phyloP scores from a whole-genome alignment of 345 rosid species.

The Luvunga scandens region DNA sequence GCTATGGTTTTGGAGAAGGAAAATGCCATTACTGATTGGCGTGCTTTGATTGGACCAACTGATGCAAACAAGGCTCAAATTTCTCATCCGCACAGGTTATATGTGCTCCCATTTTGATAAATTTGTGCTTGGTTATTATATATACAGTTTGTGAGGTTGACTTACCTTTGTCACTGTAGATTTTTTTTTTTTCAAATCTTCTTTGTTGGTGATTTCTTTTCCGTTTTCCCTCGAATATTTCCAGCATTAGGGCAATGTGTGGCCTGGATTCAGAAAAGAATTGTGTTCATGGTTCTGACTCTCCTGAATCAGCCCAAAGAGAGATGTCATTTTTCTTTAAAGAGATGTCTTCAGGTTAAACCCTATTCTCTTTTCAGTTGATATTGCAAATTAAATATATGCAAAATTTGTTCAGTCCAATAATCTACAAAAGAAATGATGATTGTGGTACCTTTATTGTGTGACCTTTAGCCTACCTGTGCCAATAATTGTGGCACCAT shows the following conservation, averaged over 20 bases:
- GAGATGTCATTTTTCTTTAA: constrained; percentile 77
- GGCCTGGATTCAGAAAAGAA: constrained; percentile 64
- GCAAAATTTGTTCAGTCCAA: neutral
- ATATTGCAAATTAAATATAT: neutral
- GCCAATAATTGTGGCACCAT: neutral
- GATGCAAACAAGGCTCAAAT: constrained; percentile 66
- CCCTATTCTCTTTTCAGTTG: constrained; percentile 7
- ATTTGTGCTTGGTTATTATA: constrained; percentile 1
- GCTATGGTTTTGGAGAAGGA: constrained; percentile 75
- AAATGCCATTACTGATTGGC: constrained; percentile 83
- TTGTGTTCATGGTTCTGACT: constrained; percentile 88
- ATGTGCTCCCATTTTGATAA: constrained; percentile 1
- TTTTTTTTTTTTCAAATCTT: neutral
- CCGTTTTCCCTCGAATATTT: constrained; percentile 9
- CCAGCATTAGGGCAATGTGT: constrained; percentile 78
- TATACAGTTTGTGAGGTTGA: neutral
- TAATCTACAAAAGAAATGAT: neutral
- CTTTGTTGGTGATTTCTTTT: neutral
- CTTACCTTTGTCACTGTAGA: neutral
- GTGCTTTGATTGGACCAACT: constrained; percentile 78
- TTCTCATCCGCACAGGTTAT: constrained; percentile 70
- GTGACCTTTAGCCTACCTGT: neutral
- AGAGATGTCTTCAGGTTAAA: constrained; percentile 44
- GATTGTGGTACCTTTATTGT: neutral
- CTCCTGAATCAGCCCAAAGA: constrained; percentile 64